Conservation (phyloP, 352 stramenopile genomes). For the Phytophthora vignae region DNA sequence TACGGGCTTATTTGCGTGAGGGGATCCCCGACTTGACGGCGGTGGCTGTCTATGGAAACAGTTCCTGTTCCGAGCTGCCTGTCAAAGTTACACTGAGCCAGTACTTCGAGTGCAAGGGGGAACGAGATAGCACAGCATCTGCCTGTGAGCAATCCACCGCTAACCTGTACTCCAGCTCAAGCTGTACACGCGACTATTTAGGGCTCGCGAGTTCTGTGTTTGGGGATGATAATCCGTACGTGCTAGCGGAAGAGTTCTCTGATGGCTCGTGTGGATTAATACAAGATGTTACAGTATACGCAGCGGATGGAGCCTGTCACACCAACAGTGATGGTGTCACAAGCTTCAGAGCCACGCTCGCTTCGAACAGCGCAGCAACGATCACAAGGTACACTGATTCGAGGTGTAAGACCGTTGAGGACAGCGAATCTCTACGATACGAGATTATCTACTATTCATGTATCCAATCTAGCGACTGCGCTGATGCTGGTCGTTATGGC, state of each 20-base stretch:
- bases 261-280: neutral
- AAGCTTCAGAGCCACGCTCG: conserved; percentile 11
- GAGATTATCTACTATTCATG: conserved; percentile 6
- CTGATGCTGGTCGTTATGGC: neutral
- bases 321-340: conserved; percentile 7
- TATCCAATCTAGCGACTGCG: neutral
- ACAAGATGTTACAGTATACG: neutral
- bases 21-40: neutral
- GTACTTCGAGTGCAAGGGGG: conserved; percentile 4
- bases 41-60: conserved; percentile 7
- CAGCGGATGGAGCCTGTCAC: conserved; percentile 13
- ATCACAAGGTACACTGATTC: conserved; percentile 8
- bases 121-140: neutral
- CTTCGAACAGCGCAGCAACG: neutral
- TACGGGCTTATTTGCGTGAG: neutral
- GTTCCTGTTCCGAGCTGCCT: conserved; percentile 2
- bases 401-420: neutral
- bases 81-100: conserved; percentile 5
- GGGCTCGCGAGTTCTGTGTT: neutral
- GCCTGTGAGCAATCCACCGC: neutral
- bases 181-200: conserved; percentile 6
- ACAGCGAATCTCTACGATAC: neutral
- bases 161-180: conserved; percentile 1
- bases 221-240: neutral
- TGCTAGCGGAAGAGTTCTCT: neutral